Evolutionary conservation across 257 asterid genomes (phyloP).

Genomic region (Thymus quinquecostatus): DNA sequence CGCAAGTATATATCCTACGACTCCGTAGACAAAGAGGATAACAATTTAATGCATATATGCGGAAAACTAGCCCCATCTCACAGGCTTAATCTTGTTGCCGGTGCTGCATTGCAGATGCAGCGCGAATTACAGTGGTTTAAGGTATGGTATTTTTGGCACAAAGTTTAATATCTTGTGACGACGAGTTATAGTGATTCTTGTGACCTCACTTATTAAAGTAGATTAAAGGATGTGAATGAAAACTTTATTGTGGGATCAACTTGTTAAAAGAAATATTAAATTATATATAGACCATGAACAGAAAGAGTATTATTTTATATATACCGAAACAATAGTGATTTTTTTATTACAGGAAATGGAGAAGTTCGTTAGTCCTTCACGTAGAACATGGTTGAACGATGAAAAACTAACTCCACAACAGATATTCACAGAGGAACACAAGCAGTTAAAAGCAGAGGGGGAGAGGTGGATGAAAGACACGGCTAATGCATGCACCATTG

Average conservation of each 20-base stretch:
- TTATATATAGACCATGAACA: too few species aligned
- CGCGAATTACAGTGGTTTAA: slow-evolving; percentile 33
- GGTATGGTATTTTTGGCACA: neutral
- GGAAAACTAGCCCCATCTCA: slow-evolving; percentile 6
- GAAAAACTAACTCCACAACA: slow-evolving; percentile 4
- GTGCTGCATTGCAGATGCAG: slow-evolving; percentile 38
- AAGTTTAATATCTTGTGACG: too few species aligned
- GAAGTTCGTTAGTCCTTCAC: slow-evolving; percentile 1
- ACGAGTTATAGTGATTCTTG: too few species aligned
- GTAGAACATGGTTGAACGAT: neutral
- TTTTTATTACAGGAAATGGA: slow-evolving; percentile 29
- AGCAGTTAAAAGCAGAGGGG: neutral
- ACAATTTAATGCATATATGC: slow-evolving; percentile 21
- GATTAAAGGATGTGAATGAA: too few species aligned
- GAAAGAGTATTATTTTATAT: too few species aligned
- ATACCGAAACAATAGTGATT: too few species aligned
- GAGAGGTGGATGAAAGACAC: slow-evolving; percentile 33
- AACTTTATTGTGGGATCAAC: too few species aligned
- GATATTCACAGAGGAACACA: slow-evolving; percentile 33
- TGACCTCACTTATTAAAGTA: too few species aligned
- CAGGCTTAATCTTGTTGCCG: slow-evolving; percentile 20
- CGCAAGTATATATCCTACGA: neutral
- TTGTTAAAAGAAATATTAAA: too few species aligned
- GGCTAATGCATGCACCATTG: slow-evolving; percentile 24
- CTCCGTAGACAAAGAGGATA: neutral